Evolutionary conservation across 2,329 filamentous ascomycete genomes (phyloP).

Genomic region (Pseudogymnoascus sp.): DNA sequence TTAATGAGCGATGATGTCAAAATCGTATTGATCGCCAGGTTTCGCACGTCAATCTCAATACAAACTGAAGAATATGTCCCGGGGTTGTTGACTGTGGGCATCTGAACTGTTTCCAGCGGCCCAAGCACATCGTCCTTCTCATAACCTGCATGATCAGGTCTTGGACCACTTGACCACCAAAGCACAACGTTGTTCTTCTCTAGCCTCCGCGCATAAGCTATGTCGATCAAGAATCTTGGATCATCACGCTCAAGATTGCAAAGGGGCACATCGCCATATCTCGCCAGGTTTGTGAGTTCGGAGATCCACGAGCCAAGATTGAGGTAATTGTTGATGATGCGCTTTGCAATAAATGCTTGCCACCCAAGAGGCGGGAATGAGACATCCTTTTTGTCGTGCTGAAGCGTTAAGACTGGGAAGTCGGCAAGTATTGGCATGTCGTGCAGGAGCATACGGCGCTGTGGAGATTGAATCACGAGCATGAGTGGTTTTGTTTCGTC

Average conservation of each 20-base stretch:
- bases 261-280: constrained; percentile 87
- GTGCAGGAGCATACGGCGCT: constrained; percentile 69
- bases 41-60: constrained; percentile 87
- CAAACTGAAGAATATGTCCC: constrained; percentile 94
- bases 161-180: constrained; percentile 87
- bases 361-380: constrained; percentile 85
- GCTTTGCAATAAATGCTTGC: constrained; percentile 81
- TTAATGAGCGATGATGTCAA: constrained; percentile 94
- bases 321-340: constrained; percentile 81
- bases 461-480: constrained; percentile 84
- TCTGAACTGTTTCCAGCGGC: constrained; percentile 74
- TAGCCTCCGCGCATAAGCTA: constrained; percentile 83
- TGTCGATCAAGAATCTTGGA: constrained; percentile 87
- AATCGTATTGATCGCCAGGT: constrained; percentile 95
- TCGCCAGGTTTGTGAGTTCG: constrained; percentile 76
- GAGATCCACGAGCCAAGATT: constrained; percentile 87
- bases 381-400: constrained; percentile 74
- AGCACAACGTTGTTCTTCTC: constrained; percentile 88
- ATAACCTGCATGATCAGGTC: constrained; percentile 90
- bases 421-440: constrained; percentile 78
- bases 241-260: constrained; percentile 95
- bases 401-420: constrained; percentile 72
- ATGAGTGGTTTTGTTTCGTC: constrained; percentile 74
- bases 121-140: constrained; percentile 85
- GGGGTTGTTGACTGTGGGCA: constrained; percentile 88